A percentile compares a stretch with the other conserved stretches of the same genome.
Evolutionary conservation across 2,329 filamentous ascomycete species (phyloP).

Genomic region (Hymenoscyphus fructigenus): DNA sequence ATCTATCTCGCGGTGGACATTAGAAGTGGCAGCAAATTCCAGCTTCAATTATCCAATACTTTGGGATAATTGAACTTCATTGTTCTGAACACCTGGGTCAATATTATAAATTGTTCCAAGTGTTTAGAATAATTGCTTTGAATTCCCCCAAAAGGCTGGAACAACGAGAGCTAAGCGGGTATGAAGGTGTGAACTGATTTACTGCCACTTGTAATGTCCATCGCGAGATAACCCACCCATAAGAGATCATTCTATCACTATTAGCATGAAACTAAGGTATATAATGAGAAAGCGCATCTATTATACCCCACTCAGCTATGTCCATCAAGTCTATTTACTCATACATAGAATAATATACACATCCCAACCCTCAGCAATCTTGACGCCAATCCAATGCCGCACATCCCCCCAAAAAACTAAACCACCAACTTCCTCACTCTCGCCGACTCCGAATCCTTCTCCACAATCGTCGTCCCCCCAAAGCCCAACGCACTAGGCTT

Average conservation of each 20-base stretch:
- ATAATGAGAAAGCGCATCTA: background rate
- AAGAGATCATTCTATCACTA: background rate
- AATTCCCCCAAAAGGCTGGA: no score
- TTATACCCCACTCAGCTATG: background rate
- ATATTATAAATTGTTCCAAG: no score
- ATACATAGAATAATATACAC: background rate
- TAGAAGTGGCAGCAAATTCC: no score
- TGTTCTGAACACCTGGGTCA: no score
- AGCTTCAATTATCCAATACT: no score
- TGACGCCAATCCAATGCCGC: background rate
- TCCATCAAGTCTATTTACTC: slow-evolving; percentile 1
- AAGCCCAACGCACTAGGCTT: slow-evolving; percentile 59
- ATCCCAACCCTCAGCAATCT: background rate
- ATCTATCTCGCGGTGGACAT: no score
- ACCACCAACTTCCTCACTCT: slow-evolving; percentile 34
- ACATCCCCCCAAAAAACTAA: background rate
- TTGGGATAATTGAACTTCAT: no score
- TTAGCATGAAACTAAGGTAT: background rate
- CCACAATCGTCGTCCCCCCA: slow-evolving; percentile 38
- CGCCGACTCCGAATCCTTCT: slow-evolving; percentile 35
- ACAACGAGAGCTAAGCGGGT: no score
- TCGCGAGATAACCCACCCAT: no score
- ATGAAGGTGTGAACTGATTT: no score
- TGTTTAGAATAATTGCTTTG: no score
- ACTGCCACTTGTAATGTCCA: no score